These are phyloP conservation scores for Suhomyces terraborum DNA, from an alignment of 1,139 yeast species.

Conservation along the genomic window DNA sequence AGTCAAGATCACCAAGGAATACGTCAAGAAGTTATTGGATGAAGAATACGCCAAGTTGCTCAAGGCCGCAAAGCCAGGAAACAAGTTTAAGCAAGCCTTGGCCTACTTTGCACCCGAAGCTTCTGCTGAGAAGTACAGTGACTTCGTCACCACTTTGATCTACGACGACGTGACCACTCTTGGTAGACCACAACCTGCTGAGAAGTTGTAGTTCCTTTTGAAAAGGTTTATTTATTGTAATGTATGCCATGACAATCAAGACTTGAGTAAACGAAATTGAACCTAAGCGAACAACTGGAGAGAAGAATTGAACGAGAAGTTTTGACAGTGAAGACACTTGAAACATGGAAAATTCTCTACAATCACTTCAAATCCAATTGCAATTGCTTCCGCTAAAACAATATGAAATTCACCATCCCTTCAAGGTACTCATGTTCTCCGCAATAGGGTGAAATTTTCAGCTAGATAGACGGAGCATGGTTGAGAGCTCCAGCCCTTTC, in stretches of 20 bases:
- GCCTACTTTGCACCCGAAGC: conserved; percentile 67
- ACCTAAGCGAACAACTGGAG: neutral
- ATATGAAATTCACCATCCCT: too few relatives aligned
- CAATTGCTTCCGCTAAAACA: too few relatives aligned
- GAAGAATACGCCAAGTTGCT: conserved; percentile 65
- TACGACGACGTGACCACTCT: conserved; percentile 50
- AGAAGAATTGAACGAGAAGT: too few relatives aligned
- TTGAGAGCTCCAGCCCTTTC: too few relatives aligned
- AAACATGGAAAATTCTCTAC: too few relatives aligned
- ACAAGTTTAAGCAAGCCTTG: conserved; percentile 65
- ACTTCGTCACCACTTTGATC: conserved; percentile 64
- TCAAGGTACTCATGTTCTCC: too few relatives aligned
- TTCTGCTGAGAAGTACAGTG: conserved; percentile 66
- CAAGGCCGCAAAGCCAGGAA: conserved; percentile 49
- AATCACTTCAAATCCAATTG: too few relatives aligned
- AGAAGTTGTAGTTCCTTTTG: conserved; percentile 38
- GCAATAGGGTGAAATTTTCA: too few relatives aligned
- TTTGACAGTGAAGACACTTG: too few relatives aligned
- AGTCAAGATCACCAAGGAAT: conserved; percentile 57
- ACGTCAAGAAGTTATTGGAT: conserved; percentile 54
- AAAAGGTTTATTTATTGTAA: conserved; percentile 13
- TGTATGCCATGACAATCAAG: conserved; percentile 4
- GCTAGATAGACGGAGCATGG: too few relatives aligned
- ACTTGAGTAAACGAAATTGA: neutral
- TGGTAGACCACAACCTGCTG: conserved; percentile 49